These are phyloP conservation scores for Tilletiopsis washingtonensis DNA, from an alignment of 1,284 basidiomycete species.

Conservation along the genomic window DNA sequence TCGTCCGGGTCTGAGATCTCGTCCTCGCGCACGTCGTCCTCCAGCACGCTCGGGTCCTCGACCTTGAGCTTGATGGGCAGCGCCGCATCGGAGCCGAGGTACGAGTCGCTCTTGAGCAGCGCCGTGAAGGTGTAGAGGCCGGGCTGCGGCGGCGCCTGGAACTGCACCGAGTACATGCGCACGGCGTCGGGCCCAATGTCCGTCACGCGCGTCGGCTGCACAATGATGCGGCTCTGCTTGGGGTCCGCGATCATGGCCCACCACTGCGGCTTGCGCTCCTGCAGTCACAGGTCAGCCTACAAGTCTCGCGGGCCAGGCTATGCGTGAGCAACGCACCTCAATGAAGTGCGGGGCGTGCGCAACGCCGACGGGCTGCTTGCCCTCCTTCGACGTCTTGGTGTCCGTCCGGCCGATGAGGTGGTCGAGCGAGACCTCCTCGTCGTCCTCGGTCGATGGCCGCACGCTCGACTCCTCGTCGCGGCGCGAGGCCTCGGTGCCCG, in stretches of 20 bases:
- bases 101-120: constrained; percentile 76
- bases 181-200: constrained; percentile 58
- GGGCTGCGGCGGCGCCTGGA: constrained; percentile 81
- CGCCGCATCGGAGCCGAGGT: constrained; percentile 65
- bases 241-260: constrained; percentile 69
- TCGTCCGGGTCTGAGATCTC: constrained; percentile 47
- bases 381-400: constrained; percentile 31
- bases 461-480: constrained; percentile 49
- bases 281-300: no score
- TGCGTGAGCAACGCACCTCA: no score
- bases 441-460: constrained; percentile 28
- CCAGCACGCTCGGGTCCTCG: constrained; percentile 61
- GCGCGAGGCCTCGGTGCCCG: constrained; percentile 17
- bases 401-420: constrained; percentile 3
- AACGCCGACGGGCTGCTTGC: constrained; percentile 54
- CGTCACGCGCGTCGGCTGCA: constrained; percentile 74
- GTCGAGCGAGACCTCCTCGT: constrained; percentile 17
- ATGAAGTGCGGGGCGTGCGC: constrained; percentile 89
- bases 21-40: constrained; percentile 25
- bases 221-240: constrained; percentile 79
- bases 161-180: constrained; percentile 78
- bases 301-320: no score
- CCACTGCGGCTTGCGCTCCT: constrained; percentile 49
- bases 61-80: constrained; percentile 50
- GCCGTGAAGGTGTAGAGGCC: constrained; percentile 85